Evolutionary conservation across 192 early-diverging fungal genomes (phyloP).

Genomic region (Linnemannia zychae): DNA sequence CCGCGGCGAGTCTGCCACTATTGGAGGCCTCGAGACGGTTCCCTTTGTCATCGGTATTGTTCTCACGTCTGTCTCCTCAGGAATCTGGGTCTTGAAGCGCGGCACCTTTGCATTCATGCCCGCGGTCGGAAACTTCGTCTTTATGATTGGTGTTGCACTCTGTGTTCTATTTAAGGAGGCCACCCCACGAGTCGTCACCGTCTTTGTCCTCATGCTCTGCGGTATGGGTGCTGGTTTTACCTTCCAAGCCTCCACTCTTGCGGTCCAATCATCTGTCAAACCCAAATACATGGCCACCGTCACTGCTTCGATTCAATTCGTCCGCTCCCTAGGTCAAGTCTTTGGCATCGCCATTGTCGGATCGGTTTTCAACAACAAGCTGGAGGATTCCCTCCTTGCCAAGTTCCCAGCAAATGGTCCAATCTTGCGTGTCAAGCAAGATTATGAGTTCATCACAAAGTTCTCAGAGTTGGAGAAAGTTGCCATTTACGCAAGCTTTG

Average conservation of each 20-base stretch:
- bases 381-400: not conserved
- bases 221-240: slow-evolving; percentile 67
- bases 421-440: not conserved
- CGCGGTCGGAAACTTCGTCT: slow-evolving; percentile 61
- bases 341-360: slow-evolving; percentile 49
- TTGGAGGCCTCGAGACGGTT: slow-evolving; percentile 69
- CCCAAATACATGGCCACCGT: slow-evolving; percentile 63
- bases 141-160: slow-evolving; percentile 64
- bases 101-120: slow-evolving; percentile 63
- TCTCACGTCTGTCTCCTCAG: slow-evolving; percentile 60
- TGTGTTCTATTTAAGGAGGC: slow-evolving; percentile 63
- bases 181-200: slow-evolving; percentile 59
- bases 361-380: not conserved
- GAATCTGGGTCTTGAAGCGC: slow-evolving; percentile 60
- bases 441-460: not conserved
- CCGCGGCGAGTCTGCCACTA: slow-evolving; percentile 61
- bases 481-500: not conserved
- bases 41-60: slow-evolving; percentile 69
- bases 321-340: slow-evolving; percentile 62
- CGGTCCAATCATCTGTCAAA: slow-evolving; percentile 49
- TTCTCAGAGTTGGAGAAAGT: not conserved
- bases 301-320: slow-evolving; percentile 60
- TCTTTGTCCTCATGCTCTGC: slow-evolving; percentile 63
- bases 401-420: not conserved
- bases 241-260: slow-evolving; percentile 60